Conservation (phyloP, 2,329 filamentous ascomycete species). For the Aspergillus pseudoterreus region DNA sequence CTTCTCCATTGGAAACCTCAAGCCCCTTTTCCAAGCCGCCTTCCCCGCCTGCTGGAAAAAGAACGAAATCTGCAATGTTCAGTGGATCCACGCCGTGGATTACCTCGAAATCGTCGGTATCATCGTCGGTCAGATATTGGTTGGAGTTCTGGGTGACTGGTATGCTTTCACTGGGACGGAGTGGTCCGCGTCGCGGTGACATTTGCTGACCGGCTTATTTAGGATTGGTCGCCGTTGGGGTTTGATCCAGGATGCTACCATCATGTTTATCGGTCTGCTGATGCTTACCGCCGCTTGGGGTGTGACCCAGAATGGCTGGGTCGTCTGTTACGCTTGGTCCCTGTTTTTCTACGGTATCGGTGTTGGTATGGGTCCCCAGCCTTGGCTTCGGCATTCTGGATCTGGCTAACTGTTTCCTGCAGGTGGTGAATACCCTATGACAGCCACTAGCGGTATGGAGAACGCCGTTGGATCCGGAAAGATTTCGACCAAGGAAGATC, state of each 20-base stretch:
- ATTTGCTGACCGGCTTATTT: conserved; percentile 7
- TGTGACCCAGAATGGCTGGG: conserved; percentile 81
- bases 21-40: conserved; percentile 70
- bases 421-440: conserved; percentile 94
- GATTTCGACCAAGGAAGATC: conserved; percentile 85
- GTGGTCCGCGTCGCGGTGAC: neutral
- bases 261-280: conserved; percentile 90
- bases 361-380: conserved; percentile 34
- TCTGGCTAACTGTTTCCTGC: conserved; percentile 31
- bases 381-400: neutral
- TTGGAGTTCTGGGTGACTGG: conserved; percentile 76
- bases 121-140: conserved; percentile 85
- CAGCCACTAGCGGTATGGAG: conserved; percentile 91
- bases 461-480: conserved; percentile 81
- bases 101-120: conserved; percentile 94
- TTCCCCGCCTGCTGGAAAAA: conserved; percentile 77
- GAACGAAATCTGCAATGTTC: conserved; percentile 63
- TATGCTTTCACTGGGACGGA: conserved; percentile 22
- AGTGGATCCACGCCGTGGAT: conserved; percentile 80
- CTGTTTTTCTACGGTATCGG: conserved; percentile 82
- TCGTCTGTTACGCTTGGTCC: conserved; percentile 94
- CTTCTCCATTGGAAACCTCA: conserved; percentile 93
- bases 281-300: conserved; percentile 94
- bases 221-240: conserved; percentile 91
- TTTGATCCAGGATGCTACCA: conserved; percentile 87